Percentiles rank a stretch among this genome's conserved stretches.
Evolutionary conservation across 352 stramenopile genomes (phyloP).

Genomic region (Globisporangium alternatum): DNA sequence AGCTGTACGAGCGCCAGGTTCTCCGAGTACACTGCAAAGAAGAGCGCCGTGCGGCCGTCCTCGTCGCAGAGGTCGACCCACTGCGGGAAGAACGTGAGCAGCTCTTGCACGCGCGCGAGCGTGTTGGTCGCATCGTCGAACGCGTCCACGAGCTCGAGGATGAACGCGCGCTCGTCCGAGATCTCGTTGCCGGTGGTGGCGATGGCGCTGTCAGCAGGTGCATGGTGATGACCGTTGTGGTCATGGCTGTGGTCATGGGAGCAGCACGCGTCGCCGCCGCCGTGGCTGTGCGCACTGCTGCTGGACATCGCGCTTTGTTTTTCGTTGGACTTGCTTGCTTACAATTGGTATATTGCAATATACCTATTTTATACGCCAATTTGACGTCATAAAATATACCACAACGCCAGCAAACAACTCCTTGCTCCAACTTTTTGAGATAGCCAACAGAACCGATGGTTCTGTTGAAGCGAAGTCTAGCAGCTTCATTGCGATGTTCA

Average conservation of each 20-base stretch:
- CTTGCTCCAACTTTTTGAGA: too few species aligned
- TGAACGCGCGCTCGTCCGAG: slow-evolving; percentile 10
- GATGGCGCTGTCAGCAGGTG: neutral
- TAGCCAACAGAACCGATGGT: too few species aligned
- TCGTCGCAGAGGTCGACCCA: slow-evolving; percentile 6
- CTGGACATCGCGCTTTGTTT: too few species aligned
- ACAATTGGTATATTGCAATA: too few species aligned
- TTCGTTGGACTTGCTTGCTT: too few species aligned
- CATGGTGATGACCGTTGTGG: neutral
- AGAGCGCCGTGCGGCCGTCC: slow-evolving; percentile 10
- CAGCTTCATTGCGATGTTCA: too few species aligned
- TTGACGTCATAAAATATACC: too few species aligned
- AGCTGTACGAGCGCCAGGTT: slow-evolving; percentile 8
- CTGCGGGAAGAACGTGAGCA: slow-evolving; percentile 2
- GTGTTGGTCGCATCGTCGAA: slow-evolving; percentile 8
- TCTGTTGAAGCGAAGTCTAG: too few species aligned
- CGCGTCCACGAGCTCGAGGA: slow-evolving; percentile 11
- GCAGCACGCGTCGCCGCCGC: neutral
- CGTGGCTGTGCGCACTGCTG: neutral
- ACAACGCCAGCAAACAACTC: too few species aligned
- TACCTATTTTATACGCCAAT: too few species aligned
- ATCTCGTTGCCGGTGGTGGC: neutral
- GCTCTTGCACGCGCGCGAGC: slow-evolving; percentile 8
- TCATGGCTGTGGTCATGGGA: neutral
- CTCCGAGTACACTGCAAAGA: slow-evolving; percentile 5